Evolutionary conservation across 2,329 filamentous ascomycete genomes (phyloP), one percentile per base, ranked within the genome.

Genomic region (Penicillium aurantiogriseum): DNA sequence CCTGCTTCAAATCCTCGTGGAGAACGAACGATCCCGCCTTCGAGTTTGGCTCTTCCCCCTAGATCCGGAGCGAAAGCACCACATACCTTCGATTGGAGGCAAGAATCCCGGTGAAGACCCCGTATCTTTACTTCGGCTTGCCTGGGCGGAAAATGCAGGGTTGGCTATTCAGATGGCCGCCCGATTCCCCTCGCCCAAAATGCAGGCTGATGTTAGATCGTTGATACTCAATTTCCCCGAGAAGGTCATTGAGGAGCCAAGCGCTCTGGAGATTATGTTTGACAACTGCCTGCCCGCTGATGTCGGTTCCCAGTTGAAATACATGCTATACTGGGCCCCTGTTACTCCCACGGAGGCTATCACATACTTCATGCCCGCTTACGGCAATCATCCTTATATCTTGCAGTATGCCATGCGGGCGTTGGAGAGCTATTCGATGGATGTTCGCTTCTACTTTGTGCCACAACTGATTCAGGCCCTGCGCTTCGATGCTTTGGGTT

Each of bases 391-490:
- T 69, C 90, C 95, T 0, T 95, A 92, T 75, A 83, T 99, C 52
- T 85, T 97, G 39, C 95, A 99, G 74, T 99, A 97, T 74, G 94
- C 94, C 1, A 96, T 99, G 88, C 86, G 92, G 67, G 91, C 94
- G 3, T 77, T 99, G 47, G 94, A 99, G 71, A 92, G 89, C 65
- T 94, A 99, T 69, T 88, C 92, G 0, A 88, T 97, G n/a, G 94
- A 97, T 71, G 87, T 97, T 21, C 96, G 93, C 0, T 99, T 99
- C 81, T 99, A 97, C 77, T 97, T 97, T 70, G 94, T 99, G 3
- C 94, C 95, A 7, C 94, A 99, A 72, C 95, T 99, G 66, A 94
- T 99, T 15, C 94, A 99, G 74, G 89, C 91, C 43, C 83, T 99
- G 43, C 88, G 94, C 53, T 97, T 97, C 68, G 94, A 99, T 79